A percentile compares a stretch with the other conserved stretches of the same genome.
Conservation (phyloP, 2,329 filamentous ascomycete species). For the Zymoseptoria ardabiliae region DNA sequence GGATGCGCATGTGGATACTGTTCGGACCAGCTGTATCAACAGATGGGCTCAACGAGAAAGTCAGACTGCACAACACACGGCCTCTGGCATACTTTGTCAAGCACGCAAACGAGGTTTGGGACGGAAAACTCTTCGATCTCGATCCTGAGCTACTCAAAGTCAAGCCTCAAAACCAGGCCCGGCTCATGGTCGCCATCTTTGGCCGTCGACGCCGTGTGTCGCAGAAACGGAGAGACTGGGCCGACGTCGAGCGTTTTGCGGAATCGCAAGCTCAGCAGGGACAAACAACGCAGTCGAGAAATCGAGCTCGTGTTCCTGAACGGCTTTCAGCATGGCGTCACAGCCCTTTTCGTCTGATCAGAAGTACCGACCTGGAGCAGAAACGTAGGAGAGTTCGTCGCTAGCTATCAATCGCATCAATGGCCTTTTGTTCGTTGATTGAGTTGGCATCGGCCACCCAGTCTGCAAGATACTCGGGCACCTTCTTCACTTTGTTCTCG, state of each 20-base stretch:
- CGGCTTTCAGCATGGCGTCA: constrained; percentile 8
- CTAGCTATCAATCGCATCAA: constrained; percentile 26
- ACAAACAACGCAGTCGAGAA: background rate
- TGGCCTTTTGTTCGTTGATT: constrained; percentile 28
- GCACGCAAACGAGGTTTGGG: constrained; percentile 28
- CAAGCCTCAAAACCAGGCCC: constrained; percentile 6
- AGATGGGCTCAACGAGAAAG: constrained; percentile 14
- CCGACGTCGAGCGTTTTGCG: constrained; percentile 20
- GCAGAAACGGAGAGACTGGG: constrained; percentile 10
- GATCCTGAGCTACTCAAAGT: constrained; percentile 9
- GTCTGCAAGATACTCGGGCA: constrained; percentile 56
- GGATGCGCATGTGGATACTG: constrained; percentile 27
- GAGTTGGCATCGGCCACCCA: constrained; percentile 46
- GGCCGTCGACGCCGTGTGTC: constrained; percentile 7
- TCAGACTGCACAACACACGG: constrained; percentile 17
- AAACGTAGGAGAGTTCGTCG: background rate
- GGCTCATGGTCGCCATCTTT: constrained; percentile 20
- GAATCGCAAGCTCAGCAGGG: background rate
- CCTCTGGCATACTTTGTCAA: constrained; percentile 23
- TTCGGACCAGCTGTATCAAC: constrained; percentile 28
- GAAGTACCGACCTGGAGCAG: background rate
- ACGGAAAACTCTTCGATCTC: constrained; percentile 12
- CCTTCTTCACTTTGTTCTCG: constrained; percentile 50
- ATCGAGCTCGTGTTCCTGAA: background rate
- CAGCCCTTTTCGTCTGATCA: constrained; percentile 13